Percentiles rank a stretch among this genome's conserved stretches.
Evolutionary conservation across 345 rosid genomes (phyloP).

Genomic region (Eucalyptus sp.): DNA sequence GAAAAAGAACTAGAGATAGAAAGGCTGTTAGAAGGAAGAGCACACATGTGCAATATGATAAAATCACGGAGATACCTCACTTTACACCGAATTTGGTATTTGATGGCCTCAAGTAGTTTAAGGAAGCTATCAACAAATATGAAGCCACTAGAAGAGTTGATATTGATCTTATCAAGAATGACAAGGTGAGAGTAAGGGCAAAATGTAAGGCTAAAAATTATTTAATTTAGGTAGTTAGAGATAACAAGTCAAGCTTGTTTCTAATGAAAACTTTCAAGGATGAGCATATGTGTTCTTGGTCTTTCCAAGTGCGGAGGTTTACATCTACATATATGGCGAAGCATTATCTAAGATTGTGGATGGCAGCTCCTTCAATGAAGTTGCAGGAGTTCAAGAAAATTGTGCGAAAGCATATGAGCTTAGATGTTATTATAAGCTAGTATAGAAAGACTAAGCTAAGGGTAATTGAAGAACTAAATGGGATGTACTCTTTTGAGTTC

Average conservation of each 20-base stretch:
- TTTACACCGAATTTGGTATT: background rate
- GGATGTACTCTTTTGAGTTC: background rate
- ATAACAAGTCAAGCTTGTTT: background rate
- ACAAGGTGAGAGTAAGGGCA: background rate
- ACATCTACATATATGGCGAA: background rate
- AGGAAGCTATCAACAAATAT: background rate
- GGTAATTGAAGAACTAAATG: background rate
- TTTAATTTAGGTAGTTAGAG: background rate
- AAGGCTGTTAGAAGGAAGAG: background rate
- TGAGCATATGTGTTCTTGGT: background rate
- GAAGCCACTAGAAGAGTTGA: background rate
- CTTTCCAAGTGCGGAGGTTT: background rate
- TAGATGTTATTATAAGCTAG: background rate
- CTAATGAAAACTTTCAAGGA: background rate
- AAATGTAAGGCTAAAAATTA: background rate
- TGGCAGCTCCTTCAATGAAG: background rate
- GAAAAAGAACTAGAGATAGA: background rate
- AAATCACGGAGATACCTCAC: background rate
- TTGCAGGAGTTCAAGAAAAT: background rate
- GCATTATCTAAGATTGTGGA: background rate
- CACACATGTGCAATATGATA: background rate
- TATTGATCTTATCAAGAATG: background rate
- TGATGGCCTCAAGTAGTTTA: background rate
- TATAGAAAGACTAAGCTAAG: background rate
- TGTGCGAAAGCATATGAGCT: background rate